phyloP scores from a whole-genome alignment of 805 yeast species.

The Cyberlindnera galapagoensis region DNA sequence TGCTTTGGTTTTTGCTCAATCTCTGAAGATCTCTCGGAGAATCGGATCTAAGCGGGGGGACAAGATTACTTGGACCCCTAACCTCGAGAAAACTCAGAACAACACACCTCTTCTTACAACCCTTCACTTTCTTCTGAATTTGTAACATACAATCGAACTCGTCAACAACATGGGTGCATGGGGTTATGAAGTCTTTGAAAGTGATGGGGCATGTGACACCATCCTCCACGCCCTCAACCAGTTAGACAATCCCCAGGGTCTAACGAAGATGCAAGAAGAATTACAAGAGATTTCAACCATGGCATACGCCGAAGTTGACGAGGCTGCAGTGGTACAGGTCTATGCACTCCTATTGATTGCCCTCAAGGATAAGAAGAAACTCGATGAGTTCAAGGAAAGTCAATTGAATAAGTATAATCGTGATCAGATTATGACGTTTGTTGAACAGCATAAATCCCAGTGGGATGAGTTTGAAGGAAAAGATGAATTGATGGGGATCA shows the following conservation, averaged over 20 bases:
- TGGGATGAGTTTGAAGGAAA: slow-evolving; percentile 1
- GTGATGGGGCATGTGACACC: slow-evolving; percentile 7
- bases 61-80: too few species aligned
- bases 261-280: not conserved
- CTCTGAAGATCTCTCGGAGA: too few species aligned
- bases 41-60: too few species aligned
- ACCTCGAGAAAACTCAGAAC: too few species aligned
- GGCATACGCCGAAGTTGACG: slow-evolving; percentile 7
- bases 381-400: slow-evolving; percentile 1
- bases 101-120: too few species aligned
- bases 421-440: slow-evolving; percentile 1
- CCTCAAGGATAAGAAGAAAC: slow-evolving; percentile 1
- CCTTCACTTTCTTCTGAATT: too few species aligned
- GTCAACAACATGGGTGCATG: slow-evolving; percentile 5
- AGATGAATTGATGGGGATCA: not conserved
- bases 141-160: too few species aligned
- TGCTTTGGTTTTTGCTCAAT: too few species aligned
- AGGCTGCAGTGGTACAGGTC: slow-evolving; percentile 1
- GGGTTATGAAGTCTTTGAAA: slow-evolving; percentile 7
- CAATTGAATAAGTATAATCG: slow-evolving; percentile 3
- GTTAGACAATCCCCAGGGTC: slow-evolving; percentile 1
- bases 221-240: not conserved
- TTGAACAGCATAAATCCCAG: not conserved
- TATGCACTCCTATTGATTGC: slow-evolving; percentile 3
- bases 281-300: not conserved